Evolutionary conservation across 495 filamentous ascomycete genomes (phyloP), one percentile per base, ranked within the genome.

Genomic region (Neohortaea acidophila): DNA sequence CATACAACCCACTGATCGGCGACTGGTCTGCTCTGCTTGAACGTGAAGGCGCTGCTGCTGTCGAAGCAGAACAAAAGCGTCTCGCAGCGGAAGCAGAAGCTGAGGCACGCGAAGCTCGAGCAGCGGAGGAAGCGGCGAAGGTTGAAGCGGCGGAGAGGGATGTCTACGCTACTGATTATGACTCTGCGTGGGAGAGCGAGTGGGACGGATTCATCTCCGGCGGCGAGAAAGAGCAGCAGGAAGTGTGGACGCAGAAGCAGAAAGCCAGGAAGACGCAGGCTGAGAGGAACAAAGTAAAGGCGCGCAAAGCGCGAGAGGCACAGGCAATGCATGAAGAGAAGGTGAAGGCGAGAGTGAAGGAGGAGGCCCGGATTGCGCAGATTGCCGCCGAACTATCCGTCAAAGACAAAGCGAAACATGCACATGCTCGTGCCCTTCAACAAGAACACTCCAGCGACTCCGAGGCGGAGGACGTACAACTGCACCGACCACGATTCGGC

Each of bases 151-250:
- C 40, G 11, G 55, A 61, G 55, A 19, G 27, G 58, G 42, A 75
- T 66, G 68, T 1, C 2, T 72, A 74, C 45, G 77, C 81, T 17
- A 68, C 79, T 36, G 77, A 73, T 3, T 73, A 86, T 38, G 84
- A 89, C 54, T 84, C 79, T 26, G 81, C 76, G 9, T 93, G 84
- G 84, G 84, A 93, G 70, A 75, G 69, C 56, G 74, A 80, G 52
- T 72, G 69, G 45, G 59, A 63, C 35, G 59, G 59, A 8, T 47
- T 61, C 39, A 34, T 43, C 15, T 60, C 55, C 30, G 59, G 54
- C 14, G 39, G 21, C 2, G 70, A 76, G 46, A n/a, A n/a, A n/a
- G 66, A 66, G 36, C 59, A 64, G 41, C 66, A 79, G 26, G 72
- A 65, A 57, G 48, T 78, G 41, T 79, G 70, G 56, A 21, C 30